A percentile compares a stretch with the other conserved stretches of the same genome.
Evolutionary conservation across 106 monocot species (phyloP).

Genomic region (Chionographis japonica): DNA sequence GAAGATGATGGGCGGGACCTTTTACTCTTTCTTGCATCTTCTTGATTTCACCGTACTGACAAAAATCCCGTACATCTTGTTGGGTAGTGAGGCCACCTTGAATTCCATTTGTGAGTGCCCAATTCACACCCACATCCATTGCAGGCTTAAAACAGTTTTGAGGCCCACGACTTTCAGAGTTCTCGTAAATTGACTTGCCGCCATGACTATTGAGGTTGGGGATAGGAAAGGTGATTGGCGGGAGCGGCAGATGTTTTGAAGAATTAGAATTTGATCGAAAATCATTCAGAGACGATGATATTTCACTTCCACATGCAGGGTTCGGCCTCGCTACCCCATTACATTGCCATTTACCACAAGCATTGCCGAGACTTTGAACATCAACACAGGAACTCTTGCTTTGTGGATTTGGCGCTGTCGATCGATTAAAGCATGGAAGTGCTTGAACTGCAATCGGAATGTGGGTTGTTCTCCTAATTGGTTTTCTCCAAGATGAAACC

Average conservation of each 20-base stretch:
- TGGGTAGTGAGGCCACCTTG: constrained; percentile 5
- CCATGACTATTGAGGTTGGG: constrained; percentile 3
- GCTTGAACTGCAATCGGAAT: constrained; percentile 14
- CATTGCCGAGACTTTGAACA: no score
- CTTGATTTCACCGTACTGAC: constrained; percentile 15
- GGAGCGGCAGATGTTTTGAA: neutral
- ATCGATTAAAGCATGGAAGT: constrained; percentile 15
- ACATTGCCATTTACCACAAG: no score
- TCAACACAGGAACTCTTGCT: constrained; percentile 2
- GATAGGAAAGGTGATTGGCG: neutral
- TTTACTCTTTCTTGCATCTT: constrained; percentile 7
- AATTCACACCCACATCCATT: constrained; percentile 25
- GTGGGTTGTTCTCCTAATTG: neutral
- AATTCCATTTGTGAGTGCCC: constrained; percentile 9
- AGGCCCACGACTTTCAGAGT: neutral
- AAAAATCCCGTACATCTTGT: constrained; percentile 6
- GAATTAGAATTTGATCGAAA: constrained; percentile 3
- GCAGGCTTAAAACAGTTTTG: constrained; percentile 9
- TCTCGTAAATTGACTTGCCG: neutral
- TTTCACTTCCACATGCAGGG: no score
- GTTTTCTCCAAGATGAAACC: constrained; percentile 14
- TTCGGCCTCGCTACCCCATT: no score
- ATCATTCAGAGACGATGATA: constrained; percentile 1
- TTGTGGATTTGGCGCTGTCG: constrained; percentile 2
- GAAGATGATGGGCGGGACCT: constrained; percentile 4